Percentiles rank a stretch among this genome's conserved stretches.
Evolutionary conservation across 2,329 filamentous ascomycete species (phyloP).

Genomic region (Fusarium foetens): DNA sequence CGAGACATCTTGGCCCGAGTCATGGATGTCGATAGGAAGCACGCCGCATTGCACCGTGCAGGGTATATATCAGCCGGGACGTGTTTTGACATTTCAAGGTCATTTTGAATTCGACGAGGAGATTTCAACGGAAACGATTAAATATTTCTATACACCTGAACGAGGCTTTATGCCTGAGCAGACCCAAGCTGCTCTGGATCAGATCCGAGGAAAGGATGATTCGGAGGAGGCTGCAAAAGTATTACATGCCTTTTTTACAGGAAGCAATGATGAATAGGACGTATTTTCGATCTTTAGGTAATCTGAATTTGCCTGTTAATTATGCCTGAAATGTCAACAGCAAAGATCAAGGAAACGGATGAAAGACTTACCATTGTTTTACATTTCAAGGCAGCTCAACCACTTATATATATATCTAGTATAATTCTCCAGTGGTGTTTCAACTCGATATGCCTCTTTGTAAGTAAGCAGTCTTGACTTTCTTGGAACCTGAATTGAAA

Average conservation of each 20-base stretch:
- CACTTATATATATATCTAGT: too few species aligned
- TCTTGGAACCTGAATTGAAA: too few species aligned
- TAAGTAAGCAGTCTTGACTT: too few species aligned
- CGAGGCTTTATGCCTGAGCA: background rate
- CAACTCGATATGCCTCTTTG: too few species aligned
- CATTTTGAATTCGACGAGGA: background rate
- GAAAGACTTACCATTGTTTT: too few species aligned
- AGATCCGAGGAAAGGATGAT: background rate
- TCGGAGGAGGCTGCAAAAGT: background rate
- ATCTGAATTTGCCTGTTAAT: background rate
- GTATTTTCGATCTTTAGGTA: background rate
- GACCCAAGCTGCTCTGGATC: background rate
- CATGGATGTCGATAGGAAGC: background rate
- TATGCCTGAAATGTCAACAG: too few species aligned
- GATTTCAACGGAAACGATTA: background rate
- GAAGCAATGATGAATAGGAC: fast-evolving
- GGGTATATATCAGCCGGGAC: background rate
- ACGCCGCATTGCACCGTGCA: background rate
- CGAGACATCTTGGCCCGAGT: background rate
- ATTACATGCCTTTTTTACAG: background rate
- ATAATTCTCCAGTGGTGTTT: too few species aligned
- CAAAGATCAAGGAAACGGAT: too few species aligned
- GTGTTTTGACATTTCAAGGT: background rate
- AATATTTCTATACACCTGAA: background rate
- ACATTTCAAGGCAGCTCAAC: too few species aligned